These are phyloP conservation scores for Coprinopsis cinerea DNA, from an alignment of 768 basidiomycete genomes.

Conservation along the genomic window DNA sequence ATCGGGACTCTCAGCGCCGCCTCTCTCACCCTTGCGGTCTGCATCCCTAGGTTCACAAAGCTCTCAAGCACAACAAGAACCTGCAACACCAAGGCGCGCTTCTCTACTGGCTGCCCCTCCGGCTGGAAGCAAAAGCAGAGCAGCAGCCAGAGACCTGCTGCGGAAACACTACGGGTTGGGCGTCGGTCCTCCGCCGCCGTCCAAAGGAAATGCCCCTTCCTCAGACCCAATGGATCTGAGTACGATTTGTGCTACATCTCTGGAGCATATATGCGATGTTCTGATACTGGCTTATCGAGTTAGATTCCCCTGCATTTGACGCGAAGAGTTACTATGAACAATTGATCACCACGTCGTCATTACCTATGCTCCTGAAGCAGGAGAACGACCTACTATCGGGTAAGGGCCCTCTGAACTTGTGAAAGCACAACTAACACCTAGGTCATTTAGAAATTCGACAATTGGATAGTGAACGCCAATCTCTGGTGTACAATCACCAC, in stretches of 20 bases:
- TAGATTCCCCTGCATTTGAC: slow-evolving; percentile 80
- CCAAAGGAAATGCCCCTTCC: slow-evolving; percentile 46
- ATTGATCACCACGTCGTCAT: slow-evolving; percentile 73
- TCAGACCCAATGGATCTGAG: slow-evolving; percentile 82
- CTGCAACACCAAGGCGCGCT: slow-evolving; percentile 2
- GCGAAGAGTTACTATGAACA: slow-evolving; percentile 83
- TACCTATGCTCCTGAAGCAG: slow-evolving; percentile 65
- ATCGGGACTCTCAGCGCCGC: not conserved
- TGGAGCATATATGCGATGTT: not conserved
- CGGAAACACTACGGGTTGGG: slow-evolving; percentile 86
- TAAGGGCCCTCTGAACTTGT: slow-evolving; percentile 16
- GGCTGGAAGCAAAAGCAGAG: slow-evolving; percentile 42
- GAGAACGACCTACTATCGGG: slow-evolving; percentile 81
- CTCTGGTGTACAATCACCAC: slow-evolving; percentile 91
- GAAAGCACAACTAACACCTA: not conserved
- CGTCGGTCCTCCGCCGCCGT: slow-evolving; percentile 62
- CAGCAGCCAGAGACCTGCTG: slow-evolving; percentile 70
- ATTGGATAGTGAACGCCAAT: slow-evolving; percentile 83
- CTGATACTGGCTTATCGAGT: not conserved
- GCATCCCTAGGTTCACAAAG: slow-evolving; percentile 6
- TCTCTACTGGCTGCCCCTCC: not conserved
- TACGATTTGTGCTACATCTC: slow-evolving; percentile 22
- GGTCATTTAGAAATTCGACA: slow-evolving; percentile 67
- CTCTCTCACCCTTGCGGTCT: slow-evolving; percentile 1
- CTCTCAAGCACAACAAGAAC: not conserved